phyloP scores from a whole-genome alignment of 441 rosid genomes.

The Sinapis alba region DNA sequence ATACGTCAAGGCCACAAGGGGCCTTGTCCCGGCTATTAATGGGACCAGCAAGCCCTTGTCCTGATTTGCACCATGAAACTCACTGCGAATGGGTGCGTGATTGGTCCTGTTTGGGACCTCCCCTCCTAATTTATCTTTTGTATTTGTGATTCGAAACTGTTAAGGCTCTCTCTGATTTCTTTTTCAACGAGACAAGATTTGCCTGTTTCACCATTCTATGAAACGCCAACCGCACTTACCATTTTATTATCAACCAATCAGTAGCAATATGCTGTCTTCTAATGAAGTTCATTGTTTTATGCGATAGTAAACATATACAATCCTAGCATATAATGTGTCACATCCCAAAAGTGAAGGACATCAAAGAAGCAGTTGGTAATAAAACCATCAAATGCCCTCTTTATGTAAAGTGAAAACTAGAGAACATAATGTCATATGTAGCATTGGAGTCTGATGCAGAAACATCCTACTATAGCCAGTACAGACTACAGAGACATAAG shows the following conservation, averaged over 20 bases:
- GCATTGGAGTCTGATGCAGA: not conserved
- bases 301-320: not conserved
- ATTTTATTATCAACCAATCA: not conserved
- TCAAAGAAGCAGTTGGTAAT: not conserved
- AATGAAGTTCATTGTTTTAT: not conserved
- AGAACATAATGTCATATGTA: slow-evolving; percentile 26
- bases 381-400: slow-evolving; percentile 22
- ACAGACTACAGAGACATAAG: not conserved
- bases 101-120: not conserved
- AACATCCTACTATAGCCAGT: slow-evolving; percentile 20
- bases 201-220: slow-evolving; percentile 10
- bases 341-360: not conserved
- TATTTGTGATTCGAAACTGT: slow-evolving; percentile 9
- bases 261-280: not conserved
- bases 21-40: slow-evolving; percentile 49
- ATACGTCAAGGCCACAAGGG: slow-evolving; percentile 65
- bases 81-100: slow-evolving; percentile 2
- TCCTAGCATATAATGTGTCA: not conserved
- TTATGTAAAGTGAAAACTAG: slow-evolving; percentile 24
- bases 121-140: slow-evolving; percentile 25
- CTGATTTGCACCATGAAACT: slow-evolving; percentile 21
- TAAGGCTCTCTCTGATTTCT: not conserved
- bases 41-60: slow-evolving; percentile 65
- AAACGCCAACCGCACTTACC: not conserved
- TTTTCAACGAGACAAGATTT: not conserved